Evolutionary conservation across 2,329 filamentous ascomycete species (phyloP).

Genomic region (Didymella sp.): DNA sequence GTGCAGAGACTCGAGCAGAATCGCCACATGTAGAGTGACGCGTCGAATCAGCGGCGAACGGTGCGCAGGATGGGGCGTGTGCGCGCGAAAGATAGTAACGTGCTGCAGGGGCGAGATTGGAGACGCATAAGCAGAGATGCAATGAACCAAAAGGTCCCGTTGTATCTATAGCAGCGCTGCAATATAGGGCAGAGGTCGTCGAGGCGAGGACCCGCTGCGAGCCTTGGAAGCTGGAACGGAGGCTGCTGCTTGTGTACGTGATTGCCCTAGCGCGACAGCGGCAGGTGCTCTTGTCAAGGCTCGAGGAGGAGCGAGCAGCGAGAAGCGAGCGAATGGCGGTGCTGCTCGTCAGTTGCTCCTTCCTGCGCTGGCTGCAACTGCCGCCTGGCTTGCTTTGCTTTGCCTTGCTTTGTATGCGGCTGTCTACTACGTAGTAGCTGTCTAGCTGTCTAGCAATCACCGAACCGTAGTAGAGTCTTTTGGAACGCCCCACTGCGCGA

Average conservation of each 20-base stretch:
- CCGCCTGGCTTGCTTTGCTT: neutral
- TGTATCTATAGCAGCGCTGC: conserved; percentile 24
- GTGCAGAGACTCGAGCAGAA: conserved; percentile 42
- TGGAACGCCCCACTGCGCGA: neutral
- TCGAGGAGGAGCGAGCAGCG: too few species aligned
- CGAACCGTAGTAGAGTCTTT: neutral
- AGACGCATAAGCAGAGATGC: conserved; percentile 28
- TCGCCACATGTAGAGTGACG: conserved; percentile 30
- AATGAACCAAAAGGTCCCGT: conserved; percentile 16
- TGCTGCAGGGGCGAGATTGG: conserved; percentile 39
- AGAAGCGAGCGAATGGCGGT: neutral
- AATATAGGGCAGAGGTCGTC: conserved; percentile 8
- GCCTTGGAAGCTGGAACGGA: conserved; percentile 14
- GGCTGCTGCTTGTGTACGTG: conserved; percentile 5
- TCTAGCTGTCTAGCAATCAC: too few species aligned
- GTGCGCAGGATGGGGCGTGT: conserved; percentile 26
- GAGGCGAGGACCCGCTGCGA: conserved; percentile 4
- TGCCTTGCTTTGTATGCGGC: neutral
- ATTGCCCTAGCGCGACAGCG: conserved; percentile 8
- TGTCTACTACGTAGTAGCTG: too few species aligned
- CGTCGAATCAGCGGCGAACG: conserved; percentile 28
- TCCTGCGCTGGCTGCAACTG: neutral
- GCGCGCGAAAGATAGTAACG: conserved; percentile 14
- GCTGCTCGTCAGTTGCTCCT: neutral
- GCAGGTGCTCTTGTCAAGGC: conserved; percentile 8